These are phyloP conservation scores for Neocatenulostroma microsporum DNA, from an alignment of 2,329 filamentous ascomycete species.

Conservation along the genomic window DNA sequence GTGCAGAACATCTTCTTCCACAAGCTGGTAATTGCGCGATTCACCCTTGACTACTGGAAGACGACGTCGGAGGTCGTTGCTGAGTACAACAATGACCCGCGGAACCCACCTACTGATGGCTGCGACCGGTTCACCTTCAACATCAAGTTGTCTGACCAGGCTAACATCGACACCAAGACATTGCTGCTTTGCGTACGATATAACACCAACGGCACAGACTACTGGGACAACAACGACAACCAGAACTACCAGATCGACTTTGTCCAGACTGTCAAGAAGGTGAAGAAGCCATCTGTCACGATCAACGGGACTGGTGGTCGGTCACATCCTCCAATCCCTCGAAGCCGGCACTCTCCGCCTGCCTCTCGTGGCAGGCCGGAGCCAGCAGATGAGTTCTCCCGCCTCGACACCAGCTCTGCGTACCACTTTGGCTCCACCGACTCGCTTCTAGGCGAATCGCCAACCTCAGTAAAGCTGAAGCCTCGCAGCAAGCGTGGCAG, in stretches of 20 bases:
- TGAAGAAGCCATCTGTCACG: conserved; percentile 15
- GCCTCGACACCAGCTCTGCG: conserved; percentile 38
- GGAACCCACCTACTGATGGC: conserved; percentile 52
- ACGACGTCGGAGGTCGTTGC: conserved; percentile 89
- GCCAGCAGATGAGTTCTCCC: conserved; percentile 58
- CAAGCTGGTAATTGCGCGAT: conserved; percentile 82
- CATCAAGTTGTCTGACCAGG: conserved; percentile 85
- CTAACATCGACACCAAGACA: conserved; percentile 86
- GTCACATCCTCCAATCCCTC: conserved; percentile 47
- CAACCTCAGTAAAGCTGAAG: conserved; percentile 60
- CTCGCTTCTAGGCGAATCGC: conserved; percentile 51
- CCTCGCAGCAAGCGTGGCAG: conserved; percentile 52
- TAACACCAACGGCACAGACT: conserved; percentile 71
- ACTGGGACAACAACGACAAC: conserved; percentile 87
- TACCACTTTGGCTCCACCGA: conserved; percentile 38
- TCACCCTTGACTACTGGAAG: conserved; percentile 98
- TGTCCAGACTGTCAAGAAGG: conserved; percentile 33
- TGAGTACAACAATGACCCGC: conserved; percentile 77
- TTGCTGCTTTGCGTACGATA: conserved; percentile 90
- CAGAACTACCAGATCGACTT: conserved; percentile 96
- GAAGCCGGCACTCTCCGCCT: conserved; percentile 40
- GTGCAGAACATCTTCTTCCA: conserved; percentile 86
- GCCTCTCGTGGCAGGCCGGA: conserved; percentile 43
- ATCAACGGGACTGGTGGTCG: conserved; percentile 27
- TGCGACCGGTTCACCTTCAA: conserved; percentile 89